Base-by-base conservation (phyloP, 1,284 basidiomycete genomes). In the Apiotrichum akiyoshidainum region DNA sequence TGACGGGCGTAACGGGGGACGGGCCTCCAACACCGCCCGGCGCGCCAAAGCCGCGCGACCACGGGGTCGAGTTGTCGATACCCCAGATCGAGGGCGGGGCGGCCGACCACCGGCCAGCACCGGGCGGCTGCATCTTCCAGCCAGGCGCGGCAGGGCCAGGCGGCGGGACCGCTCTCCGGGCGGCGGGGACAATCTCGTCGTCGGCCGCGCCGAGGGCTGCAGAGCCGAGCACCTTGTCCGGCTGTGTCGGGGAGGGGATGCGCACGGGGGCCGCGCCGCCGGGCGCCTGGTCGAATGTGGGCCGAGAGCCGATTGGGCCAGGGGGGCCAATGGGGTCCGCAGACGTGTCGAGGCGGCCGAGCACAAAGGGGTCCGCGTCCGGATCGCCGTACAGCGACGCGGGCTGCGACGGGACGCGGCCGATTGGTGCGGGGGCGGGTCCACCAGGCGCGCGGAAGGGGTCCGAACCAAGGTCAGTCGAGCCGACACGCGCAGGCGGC, bases 141-240 rank as follows among this genome's bases (percentile, higher is more conserved):
- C 65, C 65, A 1, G 19, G 39, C 34, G 22, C 40, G 21, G 41
- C 17, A 17, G 47, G 31, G 37, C 52, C 13, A 44, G 60, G 65
- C 22, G 64, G 68, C 17, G 64, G 45, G 14, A 46, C 51, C 33
- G 66, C 51, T 34, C 70, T 63, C 19, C 60, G 41, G 14, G 64
- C 61, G 14, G 70, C 65, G 52, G 67, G 61, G 35, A 71, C 70
- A 48, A 73, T 68, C 60, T 69, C 70, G 59, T 73, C 70, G 46
- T 73, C 71, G 39, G 48, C 58, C 10, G 51, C 68, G 37, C 71
- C 71, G 7, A 73, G 65, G n/a, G 71, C 71, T 11, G 71, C 71
- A 1, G 71, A 73, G 16, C 71, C 71, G 35, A 71, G 63, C 5
- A 73, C 69, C 54, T 67, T 64, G 16, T 69, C 71, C 12, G 69